phyloP scores from a whole-genome alignment of 345 rosid genomes.

The Viola odorata region DNA sequence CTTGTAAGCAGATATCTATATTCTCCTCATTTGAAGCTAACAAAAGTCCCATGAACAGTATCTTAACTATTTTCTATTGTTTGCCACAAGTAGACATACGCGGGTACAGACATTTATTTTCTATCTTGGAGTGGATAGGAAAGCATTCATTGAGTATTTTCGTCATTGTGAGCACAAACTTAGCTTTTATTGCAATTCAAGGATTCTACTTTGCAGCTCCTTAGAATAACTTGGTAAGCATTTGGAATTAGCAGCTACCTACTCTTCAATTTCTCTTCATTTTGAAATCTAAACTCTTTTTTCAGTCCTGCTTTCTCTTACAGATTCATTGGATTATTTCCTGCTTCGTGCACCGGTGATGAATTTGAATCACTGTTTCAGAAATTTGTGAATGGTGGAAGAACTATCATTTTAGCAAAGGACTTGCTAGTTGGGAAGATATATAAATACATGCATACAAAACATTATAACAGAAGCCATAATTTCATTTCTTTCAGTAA shows the following conservation, averaged over 20 bases:
- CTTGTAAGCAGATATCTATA: no score
- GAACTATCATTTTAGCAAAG: no score
- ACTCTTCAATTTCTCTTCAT: not conserved
- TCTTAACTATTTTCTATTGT: not conserved
- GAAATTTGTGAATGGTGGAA: no score
- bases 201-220: constrained; percentile 38
- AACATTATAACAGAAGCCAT: no score
- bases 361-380: no score
- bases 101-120: constrained; percentile 23
- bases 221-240: constrained; percentile 33
- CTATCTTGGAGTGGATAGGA: constrained; percentile 42
- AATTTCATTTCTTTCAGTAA: no score
- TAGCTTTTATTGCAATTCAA: constrained; percentile 29
- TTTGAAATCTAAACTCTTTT: not conserved
- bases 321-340: constrained; percentile 39
- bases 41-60: not conserved
- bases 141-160: constrained; percentile 39
- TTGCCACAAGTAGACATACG: constrained; percentile 33
- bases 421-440: no score
- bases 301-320: not conserved
- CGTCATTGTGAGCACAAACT: constrained; percentile 31
- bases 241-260: not conserved
- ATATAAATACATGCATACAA: no score
- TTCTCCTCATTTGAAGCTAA: not conserved
- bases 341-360: constrained; percentile 18